These are phyloP conservation scores for Didymella keratinophila DNA, from an alignment of 2,329 filamentous ascomycete species.

Conservation along the genomic window DNA sequence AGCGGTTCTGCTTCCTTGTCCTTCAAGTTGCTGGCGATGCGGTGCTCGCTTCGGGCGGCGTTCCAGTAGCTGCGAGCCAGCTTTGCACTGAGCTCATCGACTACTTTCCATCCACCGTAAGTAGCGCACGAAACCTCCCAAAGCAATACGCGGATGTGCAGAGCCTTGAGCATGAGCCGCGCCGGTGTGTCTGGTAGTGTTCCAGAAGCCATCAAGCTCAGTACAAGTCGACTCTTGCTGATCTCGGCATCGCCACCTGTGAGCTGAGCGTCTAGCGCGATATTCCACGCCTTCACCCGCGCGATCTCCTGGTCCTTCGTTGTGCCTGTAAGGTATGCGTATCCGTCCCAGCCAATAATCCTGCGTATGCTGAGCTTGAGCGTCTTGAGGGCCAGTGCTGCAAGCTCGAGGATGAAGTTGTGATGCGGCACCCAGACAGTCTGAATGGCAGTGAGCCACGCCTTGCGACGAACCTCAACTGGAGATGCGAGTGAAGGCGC, in stretches of 20 bases:
- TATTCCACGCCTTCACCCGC: constrained; percentile 89
- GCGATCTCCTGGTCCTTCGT: constrained; percentile 86
- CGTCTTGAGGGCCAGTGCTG: constrained; percentile 80
- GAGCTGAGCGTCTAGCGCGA: constrained; percentile 90
- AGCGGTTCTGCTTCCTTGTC: constrained; percentile 70
- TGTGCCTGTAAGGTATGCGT: constrained; percentile 79
- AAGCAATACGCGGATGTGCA: constrained; percentile 88
- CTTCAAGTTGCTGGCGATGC: constrained; percentile 50
- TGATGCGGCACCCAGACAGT: constrained; percentile 91
- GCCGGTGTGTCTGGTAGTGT: constrained; percentile 84
- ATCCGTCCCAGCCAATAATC: constrained; percentile 76
- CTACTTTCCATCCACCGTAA: constrained; percentile 68
- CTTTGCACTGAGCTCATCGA: constrained; percentile 75
- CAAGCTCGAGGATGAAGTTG: constrained; percentile 83
- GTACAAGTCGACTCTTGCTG: constrained; percentile 82
- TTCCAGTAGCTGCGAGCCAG: constrained; percentile 83
- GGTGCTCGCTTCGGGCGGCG: constrained; percentile 72
- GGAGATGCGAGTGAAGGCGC: constrained; percentile 80
- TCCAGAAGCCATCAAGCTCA: constrained; percentile 87
- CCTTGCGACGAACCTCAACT: constrained; percentile 83
- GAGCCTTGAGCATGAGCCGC: constrained; percentile 87
- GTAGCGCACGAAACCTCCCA: constrained; percentile 77
- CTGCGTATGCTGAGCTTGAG: constrained; percentile 82
- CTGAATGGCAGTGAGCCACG: constrained; percentile 92
- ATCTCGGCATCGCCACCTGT: constrained; percentile 90